Evolutionary conservation across 768 basidiomycete species (phyloP), one percentile per base, ranked within the genome.

Genomic region (Phallus indusiatus): DNA sequence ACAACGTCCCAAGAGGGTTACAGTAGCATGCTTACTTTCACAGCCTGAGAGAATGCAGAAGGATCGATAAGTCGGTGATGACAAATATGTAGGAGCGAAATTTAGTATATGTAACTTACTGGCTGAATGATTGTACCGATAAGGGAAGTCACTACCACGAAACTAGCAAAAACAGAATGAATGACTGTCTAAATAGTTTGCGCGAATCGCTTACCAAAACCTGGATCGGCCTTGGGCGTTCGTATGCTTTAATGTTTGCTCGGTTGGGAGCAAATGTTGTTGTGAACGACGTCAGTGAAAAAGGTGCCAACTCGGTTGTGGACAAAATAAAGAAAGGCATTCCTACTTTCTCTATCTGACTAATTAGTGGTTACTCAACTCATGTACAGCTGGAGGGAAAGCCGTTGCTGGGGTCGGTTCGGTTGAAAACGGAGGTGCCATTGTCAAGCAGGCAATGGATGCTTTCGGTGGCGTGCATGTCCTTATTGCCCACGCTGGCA

Each of bases 181-280:
- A 28, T 28, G 28, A 28, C 28, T 28, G 28, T 28, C 7, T 28
- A 28, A 3, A 28, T 28, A 28, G 7, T 7, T 28, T 7, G 7
- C 7, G 28, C 2, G 7, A 28, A 28, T 3, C 28, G 7, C 7
- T 28, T 28, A 28, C 28, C 28, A 28, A 28, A 28, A 28, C 28
- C 28, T 28, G 28, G 28, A 28, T 28, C 24, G 96, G 95, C 55
- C 83, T 99, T 33, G 96, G 96, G 17, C 85, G 96, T 28, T 81
- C 83, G 1, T 96, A 98, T 68, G 90, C 96, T 0, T 78, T 87
- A 47, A 90, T 97, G 89, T 98, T 88, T 67, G 90, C 81, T 22
- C 84, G 81, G 56, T 83, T 94, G 8, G 95, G 96, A n/a, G 95
- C 93, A 10, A 96, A 96, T 65, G 90, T 99, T 34, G 89, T 98